A percentile compares a stretch with the other conserved stretches of the same genome.
Evolutionary conservation across 2,329 filamentous ascomycete species (phyloP).

Genomic region (Dactylellina leptospora): DNA sequence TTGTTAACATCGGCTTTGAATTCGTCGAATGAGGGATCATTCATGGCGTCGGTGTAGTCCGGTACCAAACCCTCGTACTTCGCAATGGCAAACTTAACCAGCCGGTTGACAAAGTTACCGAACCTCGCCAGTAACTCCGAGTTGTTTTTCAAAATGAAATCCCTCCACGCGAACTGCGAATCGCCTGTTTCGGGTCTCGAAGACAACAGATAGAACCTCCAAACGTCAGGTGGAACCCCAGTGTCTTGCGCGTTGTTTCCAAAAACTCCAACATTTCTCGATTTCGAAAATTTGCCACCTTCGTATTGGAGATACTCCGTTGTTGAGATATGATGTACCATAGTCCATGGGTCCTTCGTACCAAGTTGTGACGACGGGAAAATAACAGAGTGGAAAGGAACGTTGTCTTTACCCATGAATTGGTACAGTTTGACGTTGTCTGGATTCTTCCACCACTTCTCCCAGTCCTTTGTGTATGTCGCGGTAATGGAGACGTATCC

Average conservation of each 20-base stretch:
- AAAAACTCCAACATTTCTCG: conserved; percentile 86
- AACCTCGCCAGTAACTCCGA: conserved; percentile 81
- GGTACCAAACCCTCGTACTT: conserved; percentile 78
- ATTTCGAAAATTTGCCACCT: conserved; percentile 91
- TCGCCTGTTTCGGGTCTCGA: conserved; percentile 86
- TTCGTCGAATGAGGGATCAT: conserved; percentile 57
- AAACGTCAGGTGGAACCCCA: conserved; percentile 84
- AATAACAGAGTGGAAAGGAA: conserved; percentile 87
- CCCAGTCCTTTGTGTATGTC: conserved; percentile 87
- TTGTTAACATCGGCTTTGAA: conserved; percentile 71
- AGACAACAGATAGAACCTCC: conserved; percentile 88
- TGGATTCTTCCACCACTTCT: conserved; percentile 92
- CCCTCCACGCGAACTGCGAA: conserved; percentile 87
- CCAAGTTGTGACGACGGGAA: conserved; percentile 89
- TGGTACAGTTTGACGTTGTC: conserved; percentile 89
- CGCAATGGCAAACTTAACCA: conserved; percentile 78
- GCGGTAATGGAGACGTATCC: conserved; percentile 96
- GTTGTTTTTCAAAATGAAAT: conserved; percentile 86
- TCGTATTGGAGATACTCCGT: conserved; percentile 92
- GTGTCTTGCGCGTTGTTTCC: conserved; percentile 89
- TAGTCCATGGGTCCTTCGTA: conserved; percentile 85
- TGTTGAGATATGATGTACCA: conserved; percentile 85
- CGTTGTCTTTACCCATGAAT: conserved; percentile 94
- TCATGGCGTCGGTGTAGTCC: conserved; percentile 68
- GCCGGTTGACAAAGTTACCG: conserved; percentile 76